Conservation (phyloP, 768 basidiomycete genomes). For the Pleurotus ostreatus region DNA sequence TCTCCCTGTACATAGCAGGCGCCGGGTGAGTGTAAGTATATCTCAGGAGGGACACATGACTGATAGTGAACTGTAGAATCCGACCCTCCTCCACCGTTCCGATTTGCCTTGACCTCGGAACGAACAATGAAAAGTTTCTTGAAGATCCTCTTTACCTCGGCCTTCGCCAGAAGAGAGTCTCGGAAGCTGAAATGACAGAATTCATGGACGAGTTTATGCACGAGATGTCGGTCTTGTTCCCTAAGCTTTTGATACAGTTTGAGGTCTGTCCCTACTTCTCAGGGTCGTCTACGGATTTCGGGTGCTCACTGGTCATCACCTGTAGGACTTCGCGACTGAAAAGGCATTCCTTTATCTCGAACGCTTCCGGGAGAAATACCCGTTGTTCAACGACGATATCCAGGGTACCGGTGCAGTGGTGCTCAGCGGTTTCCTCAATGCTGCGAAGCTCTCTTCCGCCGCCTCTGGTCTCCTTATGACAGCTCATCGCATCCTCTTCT, state of each 20-base stretch:
- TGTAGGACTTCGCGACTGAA: slow-evolving; percentile 86
- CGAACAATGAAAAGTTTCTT: slow-evolving; percentile 75
- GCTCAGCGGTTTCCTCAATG: slow-evolving; percentile 85
- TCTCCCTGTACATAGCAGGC: slow-evolving; percentile 85
- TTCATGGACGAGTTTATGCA: slow-evolving; percentile 95
- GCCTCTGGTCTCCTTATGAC: slow-evolving; percentile 66
- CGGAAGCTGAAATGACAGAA: slow-evolving; percentile 60
- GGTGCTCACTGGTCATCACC: neutral
- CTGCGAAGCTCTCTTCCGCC: slow-evolving; percentile 69
- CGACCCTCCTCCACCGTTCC: slow-evolving; percentile 77
- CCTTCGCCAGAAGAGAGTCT: slow-evolving; percentile 63
- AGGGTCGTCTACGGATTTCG: neutral
- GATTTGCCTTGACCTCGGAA: slow-evolving; percentile 85
- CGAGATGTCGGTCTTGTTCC: slow-evolving; percentile 72
- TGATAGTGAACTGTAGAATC: slow-evolving; percentile 39
- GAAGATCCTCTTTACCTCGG: slow-evolving; percentile 91
- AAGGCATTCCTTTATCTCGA: slow-evolving; percentile 86
- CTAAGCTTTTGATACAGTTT: slow-evolving; percentile 82
- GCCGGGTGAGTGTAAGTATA: slow-evolving; percentile 58
- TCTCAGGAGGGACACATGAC: slow-evolving; percentile 1
- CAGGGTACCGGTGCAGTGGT: slow-evolving; percentile 91
- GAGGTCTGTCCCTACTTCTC: slow-evolving; percentile 41
- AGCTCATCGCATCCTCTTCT: slow-evolving; percentile 85
- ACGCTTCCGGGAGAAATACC: slow-evolving; percentile 69
- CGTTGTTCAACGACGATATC: slow-evolving; percentile 88